Conservation (phyloP, 2,329 filamentous ascomycete genomes). For the Pochonia chlamydosporia region DNA sequence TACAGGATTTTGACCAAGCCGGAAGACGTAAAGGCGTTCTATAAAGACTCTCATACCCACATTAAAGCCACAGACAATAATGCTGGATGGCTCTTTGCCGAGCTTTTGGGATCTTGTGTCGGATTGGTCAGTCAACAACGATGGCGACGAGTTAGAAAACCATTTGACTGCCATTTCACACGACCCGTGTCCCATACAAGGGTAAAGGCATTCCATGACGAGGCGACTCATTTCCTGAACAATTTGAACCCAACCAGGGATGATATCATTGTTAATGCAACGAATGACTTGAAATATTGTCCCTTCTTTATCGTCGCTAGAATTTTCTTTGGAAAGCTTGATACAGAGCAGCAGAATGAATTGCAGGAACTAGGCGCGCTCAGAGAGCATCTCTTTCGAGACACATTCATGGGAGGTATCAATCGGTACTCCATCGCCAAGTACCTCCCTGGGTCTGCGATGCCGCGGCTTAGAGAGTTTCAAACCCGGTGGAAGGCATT, state of each 20-base stretch:
- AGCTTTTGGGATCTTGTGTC: slow-evolving; percentile 8
- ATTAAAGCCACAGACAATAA: slow-evolving; percentile 7
- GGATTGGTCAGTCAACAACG: slow-evolving; percentile 4
- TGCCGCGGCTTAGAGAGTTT: not conserved
- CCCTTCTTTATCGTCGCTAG: slow-evolving; percentile 7
- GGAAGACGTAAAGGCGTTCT: slow-evolving; percentile 5
- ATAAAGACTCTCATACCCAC: slow-evolving; percentile 8
- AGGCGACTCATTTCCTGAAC: not conserved
- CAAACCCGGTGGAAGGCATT: not conserved
- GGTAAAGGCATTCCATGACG: not conserved
- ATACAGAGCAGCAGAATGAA: not conserved
- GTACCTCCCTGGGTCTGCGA: not conserved
- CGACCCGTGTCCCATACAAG: not conserved
- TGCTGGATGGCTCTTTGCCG: slow-evolving; percentile 6
- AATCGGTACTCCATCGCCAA: not conserved
- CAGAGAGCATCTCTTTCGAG: not conserved
- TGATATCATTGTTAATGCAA: not conserved
- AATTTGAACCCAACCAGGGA: not conserved
- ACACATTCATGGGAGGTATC: not conserved
- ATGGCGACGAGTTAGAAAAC: slow-evolving; percentile 5
- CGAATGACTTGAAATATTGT: slow-evolving; percentile 6
- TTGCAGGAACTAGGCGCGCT: not conserved
- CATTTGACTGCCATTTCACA: slow-evolving; percentile 8
- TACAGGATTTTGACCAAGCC: slow-evolving; percentile 6
- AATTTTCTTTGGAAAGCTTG: slow-evolving; percentile 7